phyloP scores from a whole-genome alignment of 2,329 filamentous ascomycete species.

The Fusarium clavum region DNA sequence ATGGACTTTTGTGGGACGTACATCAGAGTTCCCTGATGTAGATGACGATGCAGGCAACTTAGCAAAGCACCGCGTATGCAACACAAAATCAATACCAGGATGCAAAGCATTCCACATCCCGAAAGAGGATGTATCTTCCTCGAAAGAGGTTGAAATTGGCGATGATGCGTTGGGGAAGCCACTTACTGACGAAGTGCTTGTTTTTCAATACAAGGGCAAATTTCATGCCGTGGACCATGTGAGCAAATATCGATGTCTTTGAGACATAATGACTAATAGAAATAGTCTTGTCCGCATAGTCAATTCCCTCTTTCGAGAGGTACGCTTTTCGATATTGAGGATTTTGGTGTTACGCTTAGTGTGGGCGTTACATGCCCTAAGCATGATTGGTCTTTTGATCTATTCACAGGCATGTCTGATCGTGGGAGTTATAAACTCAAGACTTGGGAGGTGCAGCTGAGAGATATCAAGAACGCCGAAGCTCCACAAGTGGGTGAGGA shows the following conservation, averaged over 20 bases:
- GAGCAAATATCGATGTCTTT: conserved; percentile 45
- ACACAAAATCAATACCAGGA: conserved; percentile 57
- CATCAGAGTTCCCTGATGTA: conserved; percentile 67
- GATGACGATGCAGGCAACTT: conserved; percentile 54
- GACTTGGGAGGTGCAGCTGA: conserved; percentile 72
- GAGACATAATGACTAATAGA: background rate
- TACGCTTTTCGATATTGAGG: conserved; percentile 76
- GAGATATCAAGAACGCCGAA: conserved; percentile 42
- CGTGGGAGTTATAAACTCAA: conserved; percentile 70
- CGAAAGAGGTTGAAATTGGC: conserved; percentile 52
- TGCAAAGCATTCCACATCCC: conserved; percentile 70
- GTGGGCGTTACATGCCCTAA: conserved; percentile 75
- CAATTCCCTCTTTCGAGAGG: conserved; percentile 74
- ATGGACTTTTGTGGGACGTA: conserved; percentile 68
- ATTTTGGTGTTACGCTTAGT: conserved; percentile 73
- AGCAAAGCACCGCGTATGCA: conserved; percentile 54
- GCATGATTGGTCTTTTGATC: conserved; percentile 78
- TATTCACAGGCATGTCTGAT: conserved; percentile 72
- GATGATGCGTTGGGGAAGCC: conserved; percentile 51
- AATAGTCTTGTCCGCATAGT: conserved; percentile 74
- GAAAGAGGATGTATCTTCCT: conserved; percentile 52
- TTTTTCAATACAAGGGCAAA: conserved; percentile 72
- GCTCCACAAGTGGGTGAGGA: background rate
- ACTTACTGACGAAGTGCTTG: conserved; percentile 70
- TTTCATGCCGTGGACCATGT: conserved; percentile 78